These are phyloP conservation scores for Ustilaginoidea virens DNA, from an alignment of 2,329 filamentous ascomycete genomes.

Conservation along the genomic window DNA sequence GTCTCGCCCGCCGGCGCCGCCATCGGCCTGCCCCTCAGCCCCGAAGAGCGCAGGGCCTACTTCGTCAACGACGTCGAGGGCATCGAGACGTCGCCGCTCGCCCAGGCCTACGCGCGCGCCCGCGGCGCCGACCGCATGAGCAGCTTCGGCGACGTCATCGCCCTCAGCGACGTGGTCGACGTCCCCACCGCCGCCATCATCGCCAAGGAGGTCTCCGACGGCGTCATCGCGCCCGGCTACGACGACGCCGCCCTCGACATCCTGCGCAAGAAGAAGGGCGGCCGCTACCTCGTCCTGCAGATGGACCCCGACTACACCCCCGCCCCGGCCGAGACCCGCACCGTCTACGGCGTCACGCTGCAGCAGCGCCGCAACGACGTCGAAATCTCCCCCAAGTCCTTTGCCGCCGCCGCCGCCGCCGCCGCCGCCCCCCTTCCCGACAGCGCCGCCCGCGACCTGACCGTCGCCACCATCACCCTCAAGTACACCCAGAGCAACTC, in stretches of 20 bases:
- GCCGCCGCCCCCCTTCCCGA: conserved; percentile 58
- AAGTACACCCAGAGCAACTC: conserved; percentile 99
- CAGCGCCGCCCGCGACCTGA: conserved; percentile 72
- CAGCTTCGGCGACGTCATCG: conserved; percentile 94
- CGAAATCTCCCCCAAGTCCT: conserved; percentile 70
- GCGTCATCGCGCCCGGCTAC: conserved; percentile 84
- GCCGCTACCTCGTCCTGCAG: conserved; percentile 89
- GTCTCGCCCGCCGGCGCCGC: conserved; percentile 93
- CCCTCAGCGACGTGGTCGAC: conserved; percentile 81
- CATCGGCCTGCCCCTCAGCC: conserved; percentile 73
- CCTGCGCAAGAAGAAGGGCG: conserved; percentile 94
- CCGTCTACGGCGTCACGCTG: conserved; percentile 79
- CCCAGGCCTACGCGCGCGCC: conserved; percentile 90
- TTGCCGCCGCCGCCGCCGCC: conserved; percentile 72
- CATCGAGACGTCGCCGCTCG: conserved; percentile 70
- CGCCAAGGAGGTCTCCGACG: conserved; percentile 92
- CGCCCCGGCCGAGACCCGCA: conserved; percentile 65
- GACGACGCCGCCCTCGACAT: conserved; percentile 75
- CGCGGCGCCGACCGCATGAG: conserved; percentile 97
- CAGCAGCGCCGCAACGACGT: conserved; percentile 89
- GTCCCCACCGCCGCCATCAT: conserved; percentile 93
- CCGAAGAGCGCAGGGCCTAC: conserved; percentile 90
- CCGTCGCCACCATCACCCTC: conserved; percentile 88
- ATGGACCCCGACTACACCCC: conserved; percentile 83
- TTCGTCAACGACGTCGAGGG: conserved; percentile 93